A percentile compares a stretch with the other conserved stretches of the same genome.
These are phyloP conservation scores for Allomyces javanicus DNA, from an alignment of 192 early-diverging fungal genomes.

Conservation along the genomic window DNA sequence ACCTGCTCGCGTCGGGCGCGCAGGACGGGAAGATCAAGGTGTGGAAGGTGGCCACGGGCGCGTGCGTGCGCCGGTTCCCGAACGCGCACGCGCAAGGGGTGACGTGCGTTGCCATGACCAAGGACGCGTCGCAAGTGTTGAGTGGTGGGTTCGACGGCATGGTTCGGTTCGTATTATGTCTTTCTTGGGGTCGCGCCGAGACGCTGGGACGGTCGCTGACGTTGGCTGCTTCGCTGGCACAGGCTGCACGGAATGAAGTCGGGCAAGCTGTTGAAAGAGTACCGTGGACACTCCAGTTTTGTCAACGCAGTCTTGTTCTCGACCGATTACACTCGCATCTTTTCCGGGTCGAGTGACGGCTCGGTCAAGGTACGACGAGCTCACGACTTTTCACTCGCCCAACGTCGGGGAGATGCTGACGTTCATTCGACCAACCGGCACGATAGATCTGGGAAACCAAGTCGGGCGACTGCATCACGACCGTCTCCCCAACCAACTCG, in stretches of 20 bases:
- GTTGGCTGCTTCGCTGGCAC: not conserved
- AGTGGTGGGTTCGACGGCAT: slow-evolving; percentile 62
- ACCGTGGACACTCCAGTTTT: slow-evolving; percentile 75
- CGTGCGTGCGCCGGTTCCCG: slow-evolving; percentile 45
- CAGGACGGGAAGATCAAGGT: slow-evolving; percentile 71
- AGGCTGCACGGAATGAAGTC: slow-evolving; percentile 81
- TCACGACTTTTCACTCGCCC: not conserved
- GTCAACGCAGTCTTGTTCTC: slow-evolving; percentile 65
- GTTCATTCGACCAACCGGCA: not conserved
- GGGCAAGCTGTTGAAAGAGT: slow-evolving; percentile 77
- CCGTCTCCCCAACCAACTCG: slow-evolving; percentile 26
- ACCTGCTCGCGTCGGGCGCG: slow-evolving; percentile 62
- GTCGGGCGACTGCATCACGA: slow-evolving; percentile 40
- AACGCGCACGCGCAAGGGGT: slow-evolving; percentile 74
- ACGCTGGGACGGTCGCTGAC: not conserved
- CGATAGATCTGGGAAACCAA: slow-evolving; percentile 75
- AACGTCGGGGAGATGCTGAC: not conserved
- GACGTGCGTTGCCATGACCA: slow-evolving; percentile 53
- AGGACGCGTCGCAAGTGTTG: slow-evolving; percentile 59
- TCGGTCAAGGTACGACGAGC: slow-evolving; percentile 44
- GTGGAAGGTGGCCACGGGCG: slow-evolving; percentile 65
- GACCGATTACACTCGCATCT: slow-evolving; percentile 40
- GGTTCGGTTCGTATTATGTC: slow-evolving; percentile 23
- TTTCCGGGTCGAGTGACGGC: slow-evolving; percentile 74
- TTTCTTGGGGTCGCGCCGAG: slow-evolving; percentile 2